Conservation (phyloP, 176 grass and related monocot genomes). For the Triticum urartu region DNA sequence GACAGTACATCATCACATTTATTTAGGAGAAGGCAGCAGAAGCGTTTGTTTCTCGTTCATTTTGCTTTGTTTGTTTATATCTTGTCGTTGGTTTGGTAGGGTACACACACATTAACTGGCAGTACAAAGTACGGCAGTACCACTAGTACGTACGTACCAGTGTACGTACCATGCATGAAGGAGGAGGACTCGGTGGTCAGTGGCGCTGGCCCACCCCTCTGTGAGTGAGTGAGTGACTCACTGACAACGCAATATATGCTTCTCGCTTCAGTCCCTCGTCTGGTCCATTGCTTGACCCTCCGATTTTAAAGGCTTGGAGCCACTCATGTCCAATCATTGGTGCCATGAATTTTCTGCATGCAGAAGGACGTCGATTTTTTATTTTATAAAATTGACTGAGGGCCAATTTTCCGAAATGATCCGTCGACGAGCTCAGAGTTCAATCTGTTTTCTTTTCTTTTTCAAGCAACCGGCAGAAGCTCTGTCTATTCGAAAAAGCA, state of each 20-base stretch:
- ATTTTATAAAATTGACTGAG: too few species aligned
- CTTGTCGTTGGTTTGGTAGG: neutral
- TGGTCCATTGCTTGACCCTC: neutral
- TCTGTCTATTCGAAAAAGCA: neutral
- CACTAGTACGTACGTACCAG: neutral
- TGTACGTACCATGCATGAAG: neutral
- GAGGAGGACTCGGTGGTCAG: too few species aligned
- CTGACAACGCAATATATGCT: neutral
- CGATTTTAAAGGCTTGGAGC: neutral
- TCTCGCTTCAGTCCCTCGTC: neutral
- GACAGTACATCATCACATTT: too few species aligned
- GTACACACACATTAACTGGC: neutral
- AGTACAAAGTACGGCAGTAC: neutral
- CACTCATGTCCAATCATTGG: slow-evolving; percentile 25
- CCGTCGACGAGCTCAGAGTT: too few species aligned
- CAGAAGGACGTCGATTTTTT: neutral
- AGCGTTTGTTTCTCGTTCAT: neutral
- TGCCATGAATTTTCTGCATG: neutral
- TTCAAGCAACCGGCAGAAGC: neutral
- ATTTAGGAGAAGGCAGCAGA: too few species aligned
- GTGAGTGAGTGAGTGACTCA: neutral
- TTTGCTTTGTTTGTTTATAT: neutral
- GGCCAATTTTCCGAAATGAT: too few species aligned
- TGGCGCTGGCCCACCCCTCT: too few species aligned
- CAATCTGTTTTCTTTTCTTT: neutral